Percentiles rank a stretch among this genome's conserved stretches.
Evolutionary conservation across 169 alveolate species (phyloP).

Genomic region (Eimeria tenella): DNA sequence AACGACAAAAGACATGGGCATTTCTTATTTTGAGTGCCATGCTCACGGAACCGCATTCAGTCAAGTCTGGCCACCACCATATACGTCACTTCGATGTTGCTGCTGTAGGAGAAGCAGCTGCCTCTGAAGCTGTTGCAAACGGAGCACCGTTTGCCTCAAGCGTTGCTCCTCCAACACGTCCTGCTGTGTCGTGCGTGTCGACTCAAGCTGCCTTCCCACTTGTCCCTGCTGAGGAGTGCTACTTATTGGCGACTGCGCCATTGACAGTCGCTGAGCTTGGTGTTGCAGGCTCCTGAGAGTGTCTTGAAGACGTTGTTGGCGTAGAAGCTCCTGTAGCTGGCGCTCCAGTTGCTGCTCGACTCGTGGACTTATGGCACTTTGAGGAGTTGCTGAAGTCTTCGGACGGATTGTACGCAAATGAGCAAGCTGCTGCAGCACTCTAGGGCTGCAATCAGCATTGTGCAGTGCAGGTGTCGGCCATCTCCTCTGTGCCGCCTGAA

Average conservation of each 20-base stretch:
- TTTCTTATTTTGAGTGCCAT: not conserved
- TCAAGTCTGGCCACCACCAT: slow-evolving; percentile 40
- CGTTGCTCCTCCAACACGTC: slow-evolving; percentile 57
- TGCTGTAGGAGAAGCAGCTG: slow-evolving; percentile 47
- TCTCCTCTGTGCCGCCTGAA: not conserved
- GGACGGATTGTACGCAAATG: slow-evolving; percentile 48
- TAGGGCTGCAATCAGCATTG: not conserved
- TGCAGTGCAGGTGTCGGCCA: slow-evolving; percentile 13
- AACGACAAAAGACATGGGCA: too few species aligned
- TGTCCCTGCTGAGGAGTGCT: not conserved
- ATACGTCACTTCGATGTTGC: slow-evolving; percentile 37
- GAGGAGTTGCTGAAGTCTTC: slow-evolving; percentile 1
- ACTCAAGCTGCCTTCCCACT: slow-evolving; percentile 4
- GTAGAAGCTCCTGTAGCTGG: slow-evolving; percentile 60
- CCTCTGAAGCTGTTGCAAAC: slow-evolving; percentile 52
- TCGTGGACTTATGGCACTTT: not conserved
- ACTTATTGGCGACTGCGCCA: not conserved
- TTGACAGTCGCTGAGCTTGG: not conserved
- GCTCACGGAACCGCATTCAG: not conserved
- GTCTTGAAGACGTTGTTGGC: slow-evolving; percentile 64
- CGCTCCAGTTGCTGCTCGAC: slow-evolving; percentile 64
- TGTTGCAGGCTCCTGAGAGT: slow-evolving; percentile 20
- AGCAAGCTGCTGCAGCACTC: slow-evolving; percentile 8
- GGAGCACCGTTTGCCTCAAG: slow-evolving; percentile 36
- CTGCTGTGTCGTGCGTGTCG: not conserved